Evolutionary conservation across 2,329 filamentous ascomycete species (phyloP), one percentile per base, ranked within the genome.

Genomic region (Cytospora leucostoma): DNA sequence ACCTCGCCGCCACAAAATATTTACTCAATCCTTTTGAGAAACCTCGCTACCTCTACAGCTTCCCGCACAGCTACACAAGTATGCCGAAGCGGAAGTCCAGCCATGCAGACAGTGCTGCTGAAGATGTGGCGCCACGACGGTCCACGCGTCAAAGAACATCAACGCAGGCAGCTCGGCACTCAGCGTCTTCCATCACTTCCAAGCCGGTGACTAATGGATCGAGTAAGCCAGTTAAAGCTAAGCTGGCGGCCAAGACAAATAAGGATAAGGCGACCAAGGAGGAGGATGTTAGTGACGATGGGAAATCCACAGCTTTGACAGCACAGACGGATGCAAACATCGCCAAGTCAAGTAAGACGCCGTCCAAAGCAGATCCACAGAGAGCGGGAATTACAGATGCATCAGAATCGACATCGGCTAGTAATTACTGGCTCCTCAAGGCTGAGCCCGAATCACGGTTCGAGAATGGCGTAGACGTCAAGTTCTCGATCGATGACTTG

Each of bases 401-500:
- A 35, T 56, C 34, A 21, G 70, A 63, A 7, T 15, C 17, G 4
- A 32, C 5, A 7, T 7, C 27, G 7, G 44, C 44, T 12, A 72
- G 65, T 62, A 74, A 74, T 75, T 93, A 90, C 75, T 93, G 91
- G 90, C 82, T 95, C 37, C 84, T 95, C 83, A 95, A 94, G 77
- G 91, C 91, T 0, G 91, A 99, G 77, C 94, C 95, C 0, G 91
- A 96, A 70, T 87, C 92, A 4, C 89, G 95, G 7, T 78, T 93
- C 17, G 92, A 96, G 74, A 94, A 93, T 61, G 94, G 93, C 0
- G 80, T 91, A 57, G 93, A 98, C 73, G 92, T 97, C 53, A 90
- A 87, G 68, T 99, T 98, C 77, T 96, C 93, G 0, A 97, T 99
- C 71, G 93, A 98, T 71, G 93, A 98, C 73, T 78, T 99, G 40